phyloP scores from a whole-genome alignment of 768 basidiomycete species.

The Cubamyces sp. region DNA sequence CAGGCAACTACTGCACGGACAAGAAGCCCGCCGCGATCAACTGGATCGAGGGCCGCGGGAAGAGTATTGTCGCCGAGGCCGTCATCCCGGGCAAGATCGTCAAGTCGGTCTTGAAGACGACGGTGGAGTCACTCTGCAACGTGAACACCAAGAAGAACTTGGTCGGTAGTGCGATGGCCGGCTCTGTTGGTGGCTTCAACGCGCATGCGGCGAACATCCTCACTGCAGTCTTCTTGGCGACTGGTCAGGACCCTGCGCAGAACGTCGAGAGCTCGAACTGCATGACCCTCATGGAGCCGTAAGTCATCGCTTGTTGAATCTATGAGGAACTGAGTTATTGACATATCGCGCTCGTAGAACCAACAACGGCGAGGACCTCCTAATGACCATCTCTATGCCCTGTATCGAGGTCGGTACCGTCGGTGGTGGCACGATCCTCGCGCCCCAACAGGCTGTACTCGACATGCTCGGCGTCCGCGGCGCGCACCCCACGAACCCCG shows the following conservation, averaged over 20 bases:
- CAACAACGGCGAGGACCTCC: constrained; percentile 87
- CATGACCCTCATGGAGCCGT: constrained; percentile 99
- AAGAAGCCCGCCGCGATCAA: constrained; percentile 99
- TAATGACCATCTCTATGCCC: constrained; percentile 97
- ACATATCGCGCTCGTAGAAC: constrained; percentile 49
- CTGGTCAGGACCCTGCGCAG: constrained; percentile 98
- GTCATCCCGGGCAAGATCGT: constrained; percentile 89
- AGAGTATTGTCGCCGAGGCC: constrained; percentile 97
- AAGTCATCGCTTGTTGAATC: constrained; percentile 42
- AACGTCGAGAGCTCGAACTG: constrained; percentile 99
- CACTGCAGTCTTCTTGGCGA: constrained; percentile 93
- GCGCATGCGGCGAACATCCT: constrained; percentile 98
- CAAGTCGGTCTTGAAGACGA: constrained; percentile 92
- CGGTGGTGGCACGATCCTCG: constrained; percentile 93
- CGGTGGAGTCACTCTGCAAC: constrained; percentile 85
- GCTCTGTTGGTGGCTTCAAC: constrained; percentile 97
- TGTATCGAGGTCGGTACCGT: constrained; percentile 98
- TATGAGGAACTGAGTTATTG: not conserved
- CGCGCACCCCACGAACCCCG: constrained; percentile 84
- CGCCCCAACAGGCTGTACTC: constrained; percentile 86
- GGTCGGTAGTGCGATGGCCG: constrained; percentile 97
- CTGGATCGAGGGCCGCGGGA: constrained; percentile 99
- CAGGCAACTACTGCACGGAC: constrained; percentile 99
- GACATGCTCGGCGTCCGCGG: constrained; percentile 94
- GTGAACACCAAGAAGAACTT: constrained; percentile 97